Conservation (phyloP, 495 filamentous ascomycete species). For the Parathielavia appendiculata region DNA sequence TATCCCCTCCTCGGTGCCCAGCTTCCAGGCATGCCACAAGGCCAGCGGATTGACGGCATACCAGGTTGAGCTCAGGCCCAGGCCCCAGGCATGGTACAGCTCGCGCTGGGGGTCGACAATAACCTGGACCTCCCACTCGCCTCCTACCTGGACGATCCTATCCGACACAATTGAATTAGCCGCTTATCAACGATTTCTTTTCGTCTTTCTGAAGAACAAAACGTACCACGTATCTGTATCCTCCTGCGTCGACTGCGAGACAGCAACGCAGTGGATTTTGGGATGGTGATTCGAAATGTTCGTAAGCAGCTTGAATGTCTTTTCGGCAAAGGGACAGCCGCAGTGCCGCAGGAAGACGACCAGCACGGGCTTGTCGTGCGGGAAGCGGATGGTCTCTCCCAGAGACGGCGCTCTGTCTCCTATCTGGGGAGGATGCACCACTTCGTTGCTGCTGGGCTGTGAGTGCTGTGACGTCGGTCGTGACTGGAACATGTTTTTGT, state of each 20-base stretch:
- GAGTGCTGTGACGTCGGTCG: background rate
- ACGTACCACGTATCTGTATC: constrained; percentile 49
- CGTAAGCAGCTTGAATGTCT: constrained; percentile 10
- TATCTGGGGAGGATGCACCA: constrained; percentile 38
- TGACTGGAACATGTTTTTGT: constrained; percentile 1
- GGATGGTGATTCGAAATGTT: constrained; percentile 36
- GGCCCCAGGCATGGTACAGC: constrained; percentile 51
- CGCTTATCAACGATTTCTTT: background rate
- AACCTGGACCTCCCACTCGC: constrained; percentile 48
- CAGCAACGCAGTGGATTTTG: constrained; percentile 50
- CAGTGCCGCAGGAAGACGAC: constrained; percentile 58
- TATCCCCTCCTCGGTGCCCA: constrained; percentile 51
- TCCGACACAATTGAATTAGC: background rate
- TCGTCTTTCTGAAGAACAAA: no score
- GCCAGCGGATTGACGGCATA: constrained; percentile 45
- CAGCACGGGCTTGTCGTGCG: constrained; percentile 44
- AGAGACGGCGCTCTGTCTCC: constrained; percentile 45
- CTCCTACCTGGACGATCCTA: constrained; percentile 49
- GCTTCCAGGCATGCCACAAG: constrained; percentile 43
- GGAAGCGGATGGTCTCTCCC: constrained; percentile 35
- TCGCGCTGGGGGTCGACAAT: constrained; percentile 50
- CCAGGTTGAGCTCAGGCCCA: constrained; percentile 48
- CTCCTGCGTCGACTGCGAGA: constrained; percentile 50
- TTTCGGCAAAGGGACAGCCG: constrained; percentile 48
- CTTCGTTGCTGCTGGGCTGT: background rate